A percentile compares a stretch with the other conserved stretches of the same genome.
Evolutionary conservation across 164 flowering plant species (phyloP).

Genomic region (Pachysandra terminalis): DNA sequence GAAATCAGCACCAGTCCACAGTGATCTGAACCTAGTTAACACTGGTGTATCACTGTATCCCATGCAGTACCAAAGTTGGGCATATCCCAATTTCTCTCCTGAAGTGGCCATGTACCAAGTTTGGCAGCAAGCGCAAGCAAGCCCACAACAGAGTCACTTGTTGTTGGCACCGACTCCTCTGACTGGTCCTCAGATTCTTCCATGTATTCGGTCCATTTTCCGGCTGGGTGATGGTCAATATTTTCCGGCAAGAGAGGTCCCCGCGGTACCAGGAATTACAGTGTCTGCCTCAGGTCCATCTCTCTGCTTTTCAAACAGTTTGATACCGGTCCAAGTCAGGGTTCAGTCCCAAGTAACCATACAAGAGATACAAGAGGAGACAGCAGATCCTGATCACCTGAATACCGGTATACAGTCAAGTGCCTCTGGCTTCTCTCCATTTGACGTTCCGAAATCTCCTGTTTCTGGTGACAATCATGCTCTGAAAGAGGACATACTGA

Average conservation of each 20-base stretch:
- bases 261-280: slow-evolving; percentile 24
- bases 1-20: slow-evolving; percentile 23
- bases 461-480: slow-evolving; percentile 7
- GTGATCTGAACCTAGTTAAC: slow-evolving; percentile 16
- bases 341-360: slow-evolving; percentile 37
- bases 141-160: slow-evolving; percentile 34
- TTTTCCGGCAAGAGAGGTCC: slow-evolving; percentile 26
- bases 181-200: slow-evolving; percentile 31
- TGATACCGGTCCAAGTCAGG: slow-evolving; percentile 16
- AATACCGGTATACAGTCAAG: slow-evolving; percentile 13
- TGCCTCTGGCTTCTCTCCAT: slow-evolving; percentile 12
- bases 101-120: slow-evolving; percentile 38
- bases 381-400: slow-evolving; percentile 12
- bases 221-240: slow-evolving; percentile 28
- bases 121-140: slow-evolving; percentile 46
- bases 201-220: slow-evolving; percentile 36
- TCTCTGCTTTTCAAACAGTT: slow-evolving; percentile 23
- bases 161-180: slow-evolving; percentile 29
- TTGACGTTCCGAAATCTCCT: slow-evolving; percentile 14
- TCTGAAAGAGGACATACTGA: slow-evolving; percentile 22
- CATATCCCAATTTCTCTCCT: slow-evolving; percentile 30
- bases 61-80: slow-evolving; percentile 30
- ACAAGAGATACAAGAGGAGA: slow-evolving; percentile 54
- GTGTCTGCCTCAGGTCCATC: slow-evolving; percentile 30
- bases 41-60: slow-evolving; percentile 24